Conservation (phyloP, 257 asterid genomes). For the Catharanthus roseus region DNA sequence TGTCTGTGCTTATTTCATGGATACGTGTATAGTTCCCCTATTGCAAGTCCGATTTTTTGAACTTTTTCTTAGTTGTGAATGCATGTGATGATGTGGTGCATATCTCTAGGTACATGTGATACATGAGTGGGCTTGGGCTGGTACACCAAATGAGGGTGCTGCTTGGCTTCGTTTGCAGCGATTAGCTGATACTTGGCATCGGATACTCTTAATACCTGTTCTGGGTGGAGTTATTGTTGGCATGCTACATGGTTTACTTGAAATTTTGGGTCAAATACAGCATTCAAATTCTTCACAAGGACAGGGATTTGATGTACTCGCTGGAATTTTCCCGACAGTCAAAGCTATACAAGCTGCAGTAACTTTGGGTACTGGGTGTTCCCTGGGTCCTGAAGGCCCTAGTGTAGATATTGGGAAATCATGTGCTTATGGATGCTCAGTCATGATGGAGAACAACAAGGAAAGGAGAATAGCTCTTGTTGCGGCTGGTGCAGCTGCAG, state of each 20-base stretch:
- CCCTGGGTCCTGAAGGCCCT: constrained; percentile 99
- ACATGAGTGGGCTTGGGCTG: constrained; percentile 99
- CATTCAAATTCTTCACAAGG: constrained; percentile 68
- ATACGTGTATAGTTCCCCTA: neutral
- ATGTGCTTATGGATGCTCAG: constrained; percentile 87
- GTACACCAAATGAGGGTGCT: constrained; percentile 98
- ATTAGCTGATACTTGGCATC: constrained; percentile 94
- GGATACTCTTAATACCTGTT: constrained; percentile 87
- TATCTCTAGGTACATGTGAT: constrained; percentile 73
- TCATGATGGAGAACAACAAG: constrained; percentile 92
- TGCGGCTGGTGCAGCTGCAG: constrained; percentile 99
- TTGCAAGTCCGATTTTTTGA: neutral
- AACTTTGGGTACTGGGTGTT: constrained; percentile 90
- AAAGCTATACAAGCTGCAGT: constrained; percentile 96
- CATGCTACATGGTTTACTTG: constrained; percentile 91
- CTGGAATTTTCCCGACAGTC: constrained; percentile 69
- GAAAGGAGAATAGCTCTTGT: constrained; percentile 95
- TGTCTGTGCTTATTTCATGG: neutral
- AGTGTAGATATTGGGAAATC: constrained; percentile 98
- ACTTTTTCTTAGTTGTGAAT: neutral
- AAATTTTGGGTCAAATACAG: constrained; percentile 73
- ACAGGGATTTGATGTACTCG: constrained; percentile 71
- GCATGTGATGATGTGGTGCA: constrained; percentile 15
- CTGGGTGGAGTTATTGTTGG: constrained; percentile 97
- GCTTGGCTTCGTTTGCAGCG: constrained; percentile 96